phyloP scores from a whole-genome alignment of 2,329 filamentous ascomycete species.

The Xylariales sp. region DNA sequence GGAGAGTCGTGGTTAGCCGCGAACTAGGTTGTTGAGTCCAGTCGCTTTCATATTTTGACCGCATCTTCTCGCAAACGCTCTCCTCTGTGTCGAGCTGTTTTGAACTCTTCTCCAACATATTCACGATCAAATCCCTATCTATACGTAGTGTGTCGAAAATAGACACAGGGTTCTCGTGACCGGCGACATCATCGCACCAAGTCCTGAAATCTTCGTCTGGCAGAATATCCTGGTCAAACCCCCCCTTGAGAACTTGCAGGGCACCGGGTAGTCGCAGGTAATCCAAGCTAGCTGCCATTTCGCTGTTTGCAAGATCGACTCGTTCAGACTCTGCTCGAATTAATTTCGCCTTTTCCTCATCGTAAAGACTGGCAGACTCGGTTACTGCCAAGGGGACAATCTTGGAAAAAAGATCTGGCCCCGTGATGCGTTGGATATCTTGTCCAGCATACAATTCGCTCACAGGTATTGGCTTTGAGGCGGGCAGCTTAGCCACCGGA shows the following conservation, averaged over 20 bases:
- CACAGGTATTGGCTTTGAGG: slow-evolving; percentile 94
- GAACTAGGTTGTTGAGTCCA: slow-evolving; percentile 98
- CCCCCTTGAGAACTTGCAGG: slow-evolving; percentile 86
- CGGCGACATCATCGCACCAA: slow-evolving; percentile 91
- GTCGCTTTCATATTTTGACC: slow-evolving; percentile 90
- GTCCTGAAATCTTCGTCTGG: slow-evolving; percentile 88
- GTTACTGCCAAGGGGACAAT: slow-evolving; percentile 96
- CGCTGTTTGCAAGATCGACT: slow-evolving; percentile 86
- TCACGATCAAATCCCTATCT: slow-evolving; percentile 72
- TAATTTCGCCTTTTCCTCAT: slow-evolving; percentile 96
- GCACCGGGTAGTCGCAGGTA: slow-evolving; percentile 88
- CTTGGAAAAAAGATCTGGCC: slow-evolving; percentile 93
- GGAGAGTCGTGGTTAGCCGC: slow-evolving; percentile 79
- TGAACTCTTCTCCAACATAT: slow-evolving; percentile 70
- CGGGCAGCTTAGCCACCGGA: slow-evolving; percentile 83
- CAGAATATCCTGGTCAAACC: slow-evolving; percentile 81
- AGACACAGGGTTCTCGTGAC: slow-evolving; percentile 72
- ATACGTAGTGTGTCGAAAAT: slow-evolving; percentile 76
- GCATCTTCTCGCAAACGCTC: slow-evolving; percentile 98
- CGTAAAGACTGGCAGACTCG: slow-evolving; percentile 93
- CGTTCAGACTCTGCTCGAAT: slow-evolving; percentile 90
- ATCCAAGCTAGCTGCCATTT: slow-evolving; percentile 93
- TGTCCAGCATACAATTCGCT: slow-evolving; percentile 95
- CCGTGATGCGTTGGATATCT: slow-evolving; percentile 94
- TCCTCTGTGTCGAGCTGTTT: slow-evolving; percentile 96